Conservation (phyloP, 2,329 filamentous ascomycete genomes). For the Colletotrichum acutatum region DNA sequence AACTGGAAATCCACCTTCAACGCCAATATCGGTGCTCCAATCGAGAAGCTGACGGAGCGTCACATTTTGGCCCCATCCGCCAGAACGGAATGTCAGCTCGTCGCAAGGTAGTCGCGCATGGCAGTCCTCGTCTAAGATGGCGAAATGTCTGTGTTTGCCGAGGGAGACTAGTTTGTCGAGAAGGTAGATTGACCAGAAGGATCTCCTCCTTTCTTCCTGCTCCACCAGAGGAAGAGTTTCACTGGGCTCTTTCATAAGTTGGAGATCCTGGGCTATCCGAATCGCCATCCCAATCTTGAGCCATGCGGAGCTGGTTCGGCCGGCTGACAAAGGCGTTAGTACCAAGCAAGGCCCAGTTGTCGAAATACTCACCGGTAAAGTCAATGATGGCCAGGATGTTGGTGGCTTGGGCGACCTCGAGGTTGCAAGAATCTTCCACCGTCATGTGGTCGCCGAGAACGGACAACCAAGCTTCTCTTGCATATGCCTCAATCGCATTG, state of each 20-base stretch:
- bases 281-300: too few species aligned
- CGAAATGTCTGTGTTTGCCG: slow-evolving; percentile 46
- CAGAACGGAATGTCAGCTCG: slow-evolving; percentile 4
- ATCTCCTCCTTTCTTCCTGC: slow-evolving; percentile 46
- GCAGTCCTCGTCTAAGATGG: slow-evolving; percentile 47
- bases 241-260: slow-evolving; percentile 45
- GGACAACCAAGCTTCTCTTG: not conserved
- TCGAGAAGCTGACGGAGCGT: not conserved
- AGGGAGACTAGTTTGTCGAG: slow-evolving; percentile 50
- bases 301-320: too few species aligned
- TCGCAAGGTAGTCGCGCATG: slow-evolving; percentile 44
- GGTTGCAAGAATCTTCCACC: too few species aligned
- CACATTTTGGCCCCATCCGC: not conserved
- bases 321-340: too few species aligned
- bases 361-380: too few species aligned
- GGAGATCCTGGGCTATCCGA: too few species aligned
- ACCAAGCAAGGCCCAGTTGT: too few species aligned
- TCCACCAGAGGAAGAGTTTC: slow-evolving; percentile 37
- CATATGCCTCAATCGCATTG: not conserved
- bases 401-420: too few species aligned
- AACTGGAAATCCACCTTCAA: not conserved
- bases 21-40: not conserved
- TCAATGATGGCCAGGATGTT: too few species aligned
- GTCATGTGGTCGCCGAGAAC: not conserved
- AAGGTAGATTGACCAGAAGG: slow-evolving; percentile 53